Evolutionary conservation across 2,329 filamentous ascomycete genomes (phyloP).

Genomic region (Davidsoniella virescens): DNA sequence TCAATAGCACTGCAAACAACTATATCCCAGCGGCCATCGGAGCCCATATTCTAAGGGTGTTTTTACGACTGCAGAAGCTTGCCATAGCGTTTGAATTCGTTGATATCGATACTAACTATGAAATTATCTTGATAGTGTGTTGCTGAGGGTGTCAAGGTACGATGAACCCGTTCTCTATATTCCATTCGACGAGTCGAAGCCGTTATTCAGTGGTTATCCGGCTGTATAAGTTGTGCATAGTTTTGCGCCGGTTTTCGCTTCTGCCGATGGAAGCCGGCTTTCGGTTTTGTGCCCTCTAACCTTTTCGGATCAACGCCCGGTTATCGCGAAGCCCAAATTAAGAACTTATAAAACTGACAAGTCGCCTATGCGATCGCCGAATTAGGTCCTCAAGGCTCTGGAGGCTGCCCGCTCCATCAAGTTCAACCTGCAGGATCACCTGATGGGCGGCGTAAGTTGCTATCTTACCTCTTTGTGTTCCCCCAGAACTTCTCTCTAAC

Average conservation of each 20-base stretch:
- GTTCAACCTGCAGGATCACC: slow-evolving; percentile 81
- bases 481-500: slow-evolving; percentile 1
- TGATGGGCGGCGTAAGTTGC: slow-evolving; percentile 71
- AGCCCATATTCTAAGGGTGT: neutral
- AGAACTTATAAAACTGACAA: too few relatives aligned
- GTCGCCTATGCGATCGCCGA: neutral
- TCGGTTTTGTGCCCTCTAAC: too few relatives aligned
- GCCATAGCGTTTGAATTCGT: neutral
- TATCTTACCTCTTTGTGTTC: neutral
- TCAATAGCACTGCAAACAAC: too few relatives aligned
- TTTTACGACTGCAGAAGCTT: slow-evolving; percentile 1
- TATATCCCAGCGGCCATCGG: too few relatives aligned
- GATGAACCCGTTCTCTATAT: slow-evolving; percentile 2
- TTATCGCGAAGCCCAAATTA: too few relatives aligned
- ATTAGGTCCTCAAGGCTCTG: slow-evolving; percentile 60
- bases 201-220: too few relatives aligned
- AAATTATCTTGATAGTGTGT: slow-evolving; percentile 40
- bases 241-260: too few relatives aligned
- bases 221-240: too few relatives aligned
- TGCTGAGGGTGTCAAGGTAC: slow-evolving; percentile 70
- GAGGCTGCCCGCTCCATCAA: slow-evolving; percentile 54
- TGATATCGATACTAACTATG: too few relatives aligned
- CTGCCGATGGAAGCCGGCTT: too few relatives aligned
- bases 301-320: too few relatives aligned
- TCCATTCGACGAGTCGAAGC: neutral